A percentile compares a stretch with the other conserved stretches of the same genome.
phyloP scores from a whole-genome alignment of 176 grass and related monocot species.

The Eleusine indica region DNA sequence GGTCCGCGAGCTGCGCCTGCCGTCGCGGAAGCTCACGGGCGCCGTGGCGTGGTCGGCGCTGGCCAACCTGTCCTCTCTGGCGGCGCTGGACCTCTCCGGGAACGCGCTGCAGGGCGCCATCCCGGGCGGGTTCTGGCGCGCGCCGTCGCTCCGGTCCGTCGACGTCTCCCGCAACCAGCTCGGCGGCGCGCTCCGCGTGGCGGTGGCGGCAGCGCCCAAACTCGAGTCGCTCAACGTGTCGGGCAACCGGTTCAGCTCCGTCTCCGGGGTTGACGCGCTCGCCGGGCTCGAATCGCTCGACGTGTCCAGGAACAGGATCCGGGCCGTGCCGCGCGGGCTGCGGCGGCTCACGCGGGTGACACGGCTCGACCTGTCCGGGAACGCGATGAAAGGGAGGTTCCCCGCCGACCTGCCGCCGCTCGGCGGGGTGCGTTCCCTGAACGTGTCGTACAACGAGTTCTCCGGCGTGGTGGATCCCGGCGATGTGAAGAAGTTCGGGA shows the following conservation, averaged over 20 bases:
- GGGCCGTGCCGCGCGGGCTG: conserved; percentile 53
- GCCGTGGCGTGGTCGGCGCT: conserved; percentile 73
- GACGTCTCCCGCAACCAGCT: conserved; percentile 76
- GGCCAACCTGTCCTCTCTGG: conserved; percentile 64
- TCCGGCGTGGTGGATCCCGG: conserved; percentile 49
- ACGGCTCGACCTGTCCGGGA: conserved; percentile 66
- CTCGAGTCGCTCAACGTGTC: conserved; percentile 61
- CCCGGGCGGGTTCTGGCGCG: conserved; percentile 63
- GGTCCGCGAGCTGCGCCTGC: conserved; percentile 49
- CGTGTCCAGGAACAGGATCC: conserved; percentile 62
- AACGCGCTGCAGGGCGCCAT: conserved; percentile 83
- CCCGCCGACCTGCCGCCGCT: conserved; percentile 66
- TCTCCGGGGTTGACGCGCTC: conserved; percentile 40
- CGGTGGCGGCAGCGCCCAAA: too few relatives aligned
- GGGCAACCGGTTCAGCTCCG: conserved; percentile 79
- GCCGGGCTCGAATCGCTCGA: conserved; percentile 51
- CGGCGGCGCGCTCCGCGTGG: conserved; percentile 66
- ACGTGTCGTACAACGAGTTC: conserved; percentile 78
- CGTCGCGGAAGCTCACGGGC: conserved; percentile 68
- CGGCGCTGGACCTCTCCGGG: conserved; percentile 67
- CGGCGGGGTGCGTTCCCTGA: conserved; percentile 40
- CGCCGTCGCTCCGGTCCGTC: conserved; percentile 54
- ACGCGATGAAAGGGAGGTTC: conserved; percentile 68
- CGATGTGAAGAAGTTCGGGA: conserved; percentile 60
- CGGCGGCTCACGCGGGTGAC: conserved; percentile 31